Conservation (phyloP, 2,329 filamentous ascomycete species). For the Hypoxylon sp. region DNA sequence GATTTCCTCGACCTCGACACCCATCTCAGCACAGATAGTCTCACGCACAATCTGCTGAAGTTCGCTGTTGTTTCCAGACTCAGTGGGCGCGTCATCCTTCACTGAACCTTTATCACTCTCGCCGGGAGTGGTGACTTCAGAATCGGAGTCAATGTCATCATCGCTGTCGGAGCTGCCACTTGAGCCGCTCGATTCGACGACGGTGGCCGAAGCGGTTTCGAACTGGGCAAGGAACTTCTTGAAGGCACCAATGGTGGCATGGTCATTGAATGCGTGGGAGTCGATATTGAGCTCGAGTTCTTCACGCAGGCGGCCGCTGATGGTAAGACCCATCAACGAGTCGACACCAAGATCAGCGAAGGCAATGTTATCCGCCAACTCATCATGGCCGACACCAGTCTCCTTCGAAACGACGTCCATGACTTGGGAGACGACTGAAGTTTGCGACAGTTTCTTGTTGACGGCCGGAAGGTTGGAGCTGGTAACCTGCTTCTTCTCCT, state of each 20-base stretch:
- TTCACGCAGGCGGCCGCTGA: conserved; percentile 68
- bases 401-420: conserved; percentile 69
- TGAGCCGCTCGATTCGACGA: conserved; percentile 54
- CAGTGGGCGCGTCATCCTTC: conserved; percentile 58
- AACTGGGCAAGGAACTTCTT: conserved; percentile 59
- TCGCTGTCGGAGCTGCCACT: conserved; percentile 56
- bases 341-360: conserved; percentile 71
- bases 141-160: conserved; percentile 62
- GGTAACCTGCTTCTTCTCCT: conserved; percentile 61
- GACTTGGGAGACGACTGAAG: conserved; percentile 59
- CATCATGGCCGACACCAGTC: conserved; percentile 65
- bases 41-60: conserved; percentile 68
- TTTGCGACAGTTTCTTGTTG: conserved; percentile 63
- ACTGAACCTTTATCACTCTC: conserved; percentile 64
- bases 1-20: conserved; percentile 75
- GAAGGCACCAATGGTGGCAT: conserved; percentile 66
- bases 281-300: conserved; percentile 68
- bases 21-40: conserved; percentile 78
- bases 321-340: conserved; percentile 71
- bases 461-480: conserved; percentile 61
- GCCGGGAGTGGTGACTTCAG: conserved; percentile 66
- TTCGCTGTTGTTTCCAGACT: conserved; percentile 57
- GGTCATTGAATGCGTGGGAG: conserved; percentile 66
- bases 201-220: conserved; percentile 44
- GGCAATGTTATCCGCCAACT: conserved; percentile 67